These are phyloP conservation scores for Kodamaea sp. DNA, from an alignment of 1,139 yeast genomes.

Conservation along the genomic window DNA sequence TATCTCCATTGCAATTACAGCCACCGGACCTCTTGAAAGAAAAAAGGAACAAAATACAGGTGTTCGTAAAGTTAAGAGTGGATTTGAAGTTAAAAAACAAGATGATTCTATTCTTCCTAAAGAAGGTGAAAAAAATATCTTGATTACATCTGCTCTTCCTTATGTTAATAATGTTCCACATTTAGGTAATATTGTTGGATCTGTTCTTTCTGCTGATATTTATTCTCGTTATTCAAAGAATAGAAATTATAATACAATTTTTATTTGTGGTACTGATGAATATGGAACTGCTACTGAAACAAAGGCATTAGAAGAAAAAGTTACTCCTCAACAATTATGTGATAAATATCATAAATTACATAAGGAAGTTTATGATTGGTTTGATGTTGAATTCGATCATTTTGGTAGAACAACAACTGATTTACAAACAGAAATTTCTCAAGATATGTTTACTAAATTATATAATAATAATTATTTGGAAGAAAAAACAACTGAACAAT, in stretches of 20 bases:
- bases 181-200: constrained; percentile 93
- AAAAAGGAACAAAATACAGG: constrained; percentile 56
- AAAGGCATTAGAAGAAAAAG: constrained; percentile 90
- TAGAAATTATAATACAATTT: constrained; percentile 83
- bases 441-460: constrained; percentile 78
- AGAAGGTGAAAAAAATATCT: constrained; percentile 68
- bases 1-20: constrained; percentile 33
- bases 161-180: constrained; percentile 98
- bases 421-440: constrained; percentile 92
- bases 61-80: constrained; percentile 41
- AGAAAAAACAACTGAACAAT: constrained; percentile 83
- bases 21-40: constrained; percentile 44
- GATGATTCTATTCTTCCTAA: constrained; percentile 49
- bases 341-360: constrained; percentile 86
- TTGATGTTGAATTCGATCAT: constrained; percentile 87
- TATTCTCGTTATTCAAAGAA: constrained; percentile 87
- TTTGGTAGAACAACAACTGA: constrained; percentile 96
- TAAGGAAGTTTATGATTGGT: constrained; percentile 92
- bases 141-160: constrained; percentile 94
- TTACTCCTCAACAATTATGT: constrained; percentile 83
- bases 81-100: constrained; percentile 36
- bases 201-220: constrained; percentile 92
- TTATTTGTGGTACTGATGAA: constrained; percentile 95
- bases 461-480: constrained; percentile 73
- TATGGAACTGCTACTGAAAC: constrained; percentile 99